Evolutionary conservation across 2,329 filamentous ascomycete species (phyloP).

Genomic region (Emmonsia crescens): DNA sequence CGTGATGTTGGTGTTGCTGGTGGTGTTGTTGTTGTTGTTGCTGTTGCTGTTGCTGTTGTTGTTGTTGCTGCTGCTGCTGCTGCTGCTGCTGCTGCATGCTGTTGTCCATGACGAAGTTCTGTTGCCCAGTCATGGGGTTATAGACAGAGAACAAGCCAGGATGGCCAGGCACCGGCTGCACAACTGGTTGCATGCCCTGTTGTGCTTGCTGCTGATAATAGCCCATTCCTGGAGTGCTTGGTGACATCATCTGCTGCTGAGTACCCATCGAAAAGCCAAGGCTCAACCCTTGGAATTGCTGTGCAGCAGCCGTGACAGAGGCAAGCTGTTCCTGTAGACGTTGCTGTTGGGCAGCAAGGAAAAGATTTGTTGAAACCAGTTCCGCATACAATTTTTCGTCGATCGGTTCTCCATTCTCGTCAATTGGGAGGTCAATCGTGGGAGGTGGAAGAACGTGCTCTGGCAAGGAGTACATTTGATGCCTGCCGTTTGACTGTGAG

Average conservation of each 20-base stretch:
- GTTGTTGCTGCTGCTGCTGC: too few relatives aligned
- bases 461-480: slow-evolving; percentile 54
- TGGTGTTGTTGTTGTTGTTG: too few relatives aligned
- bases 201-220: slow-evolving; percentile 57
- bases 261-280: slow-evolving; percentile 36
- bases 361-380: slow-evolving; percentile 80
- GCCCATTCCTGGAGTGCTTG: slow-evolving; percentile 41
- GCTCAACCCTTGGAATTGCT: slow-evolving; percentile 70
- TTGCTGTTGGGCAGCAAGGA: slow-evolving; percentile 89
- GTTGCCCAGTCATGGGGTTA: slow-evolving; percentile 77
- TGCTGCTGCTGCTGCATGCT: slow-evolving; percentile 35
- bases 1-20: slow-evolving; percentile 8
- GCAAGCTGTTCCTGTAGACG: slow-evolving; percentile 87
- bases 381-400: slow-evolving; percentile 82
- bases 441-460: slow-evolving; percentile 65
- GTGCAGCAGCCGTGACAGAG: slow-evolving; percentile 68
- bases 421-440: slow-evolving; percentile 54
- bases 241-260: slow-evolving; percentile 36
- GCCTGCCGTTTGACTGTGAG: slow-evolving; percentile 28
- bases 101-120: slow-evolving; percentile 67
- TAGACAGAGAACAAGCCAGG: slow-evolving; percentile 73
- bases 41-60: background rate
- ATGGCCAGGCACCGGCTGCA: slow-evolving; percentile 53
- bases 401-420: slow-evolving; percentile 60
- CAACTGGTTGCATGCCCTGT: slow-evolving; percentile 54